Evolutionary conservation across 225 moss, liverwort and hornwort genomes (phyloP).

Genomic region (Neckera pumila): DNA sequence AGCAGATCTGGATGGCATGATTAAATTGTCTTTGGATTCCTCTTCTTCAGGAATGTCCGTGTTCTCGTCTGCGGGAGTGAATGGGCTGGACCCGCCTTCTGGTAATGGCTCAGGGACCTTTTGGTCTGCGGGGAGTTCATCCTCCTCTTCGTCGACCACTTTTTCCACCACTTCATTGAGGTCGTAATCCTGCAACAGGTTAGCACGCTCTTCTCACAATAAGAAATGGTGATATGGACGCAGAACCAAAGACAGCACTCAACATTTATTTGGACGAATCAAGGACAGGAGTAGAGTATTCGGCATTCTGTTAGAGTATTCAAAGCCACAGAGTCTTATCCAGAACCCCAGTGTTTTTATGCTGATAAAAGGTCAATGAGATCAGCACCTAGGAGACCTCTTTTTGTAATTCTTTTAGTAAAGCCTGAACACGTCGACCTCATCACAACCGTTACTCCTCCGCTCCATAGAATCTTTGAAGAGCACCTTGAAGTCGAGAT

Average conservation of each 20-base stretch:
- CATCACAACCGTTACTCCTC: neutral
- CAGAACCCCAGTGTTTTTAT: neutral
- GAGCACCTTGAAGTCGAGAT: neutral
- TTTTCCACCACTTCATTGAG: slow-evolving; percentile 23
- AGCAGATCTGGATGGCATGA: slow-evolving; percentile 13
- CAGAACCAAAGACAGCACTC: neutral
- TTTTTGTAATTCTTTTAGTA: neutral
- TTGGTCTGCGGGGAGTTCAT: neutral
- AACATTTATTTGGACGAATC: neutral
- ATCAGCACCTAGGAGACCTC: neutral
- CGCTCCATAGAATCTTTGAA: neutral
- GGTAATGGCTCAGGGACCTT: slow-evolving; percentile 10
- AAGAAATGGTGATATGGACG: neutral
- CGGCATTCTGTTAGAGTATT: neutral
- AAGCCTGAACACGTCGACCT: no score
- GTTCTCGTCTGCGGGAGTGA: slow-evolving; percentile 33
- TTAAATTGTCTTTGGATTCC: neutral
- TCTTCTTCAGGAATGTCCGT: slow-evolving; percentile 4
- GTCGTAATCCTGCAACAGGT: slow-evolving; percentile 3
- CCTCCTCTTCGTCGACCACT: slow-evolving; percentile 16
- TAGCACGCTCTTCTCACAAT: neutral
- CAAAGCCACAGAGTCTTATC: neutral
- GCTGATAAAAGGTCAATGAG: neutral
- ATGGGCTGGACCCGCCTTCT: slow-evolving; percentile 34
- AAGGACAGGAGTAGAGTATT: neutral